Conservation (phyloP, 768 basidiomycete species). For the Suillus bovinus region DNA sequence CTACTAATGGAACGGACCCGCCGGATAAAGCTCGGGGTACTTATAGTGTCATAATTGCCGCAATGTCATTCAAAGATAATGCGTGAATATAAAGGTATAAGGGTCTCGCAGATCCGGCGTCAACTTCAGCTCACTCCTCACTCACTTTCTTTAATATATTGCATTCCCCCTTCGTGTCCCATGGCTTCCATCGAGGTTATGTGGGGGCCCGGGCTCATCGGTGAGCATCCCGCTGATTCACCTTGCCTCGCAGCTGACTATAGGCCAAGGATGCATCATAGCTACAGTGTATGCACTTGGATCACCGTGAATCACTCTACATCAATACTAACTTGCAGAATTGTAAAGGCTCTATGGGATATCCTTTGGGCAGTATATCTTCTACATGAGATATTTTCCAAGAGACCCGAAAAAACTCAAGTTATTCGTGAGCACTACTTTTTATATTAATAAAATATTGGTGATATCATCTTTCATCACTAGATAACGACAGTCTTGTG, state of each 20-base stretch:
- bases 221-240: slow-evolving; percentile 7
- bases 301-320: not conserved
- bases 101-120: not conserved
- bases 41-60: not conserved
- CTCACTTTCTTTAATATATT: not conserved
- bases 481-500: not conserved
- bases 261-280: slow-evolving; percentile 15
- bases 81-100: not conserved
- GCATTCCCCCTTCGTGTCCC: not conserved
- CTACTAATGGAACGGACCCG: not conserved
- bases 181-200: slow-evolving; percentile 12
- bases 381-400: slow-evolving; percentile 22
- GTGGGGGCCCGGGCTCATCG: slow-evolving; percentile 21
- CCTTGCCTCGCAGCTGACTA: not conserved
- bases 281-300: slow-evolving; percentile 15
- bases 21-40: not conserved
- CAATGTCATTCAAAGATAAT: not conserved
- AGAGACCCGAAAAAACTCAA: slow-evolving; percentile 15
- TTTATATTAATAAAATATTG: not conserved
- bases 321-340: not conserved
- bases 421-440: slow-evolving; percentile 13
- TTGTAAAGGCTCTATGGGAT: slow-evolving; percentile 21
- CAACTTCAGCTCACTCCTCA: not conserved
- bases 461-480: not conserved
- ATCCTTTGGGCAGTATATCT: slow-evolving; percentile 18